These are phyloP conservation scores for Fusarium chuoi DNA, from an alignment of 2,329 filamentous ascomycete genomes.

Conservation along the genomic window DNA sequence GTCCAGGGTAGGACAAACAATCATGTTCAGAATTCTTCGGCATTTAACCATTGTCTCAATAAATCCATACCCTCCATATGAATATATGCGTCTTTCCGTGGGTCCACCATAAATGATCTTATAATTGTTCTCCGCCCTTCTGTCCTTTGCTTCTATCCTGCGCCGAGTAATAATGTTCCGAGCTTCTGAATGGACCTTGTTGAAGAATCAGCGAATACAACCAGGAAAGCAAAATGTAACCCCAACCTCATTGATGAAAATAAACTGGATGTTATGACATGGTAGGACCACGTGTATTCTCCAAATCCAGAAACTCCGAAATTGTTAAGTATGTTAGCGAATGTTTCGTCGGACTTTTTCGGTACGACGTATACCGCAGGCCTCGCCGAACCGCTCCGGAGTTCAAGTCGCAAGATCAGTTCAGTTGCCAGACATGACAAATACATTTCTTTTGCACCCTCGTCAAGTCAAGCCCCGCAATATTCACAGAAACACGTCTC, in stretches of 20 bases:
- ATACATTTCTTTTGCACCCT: neutral
- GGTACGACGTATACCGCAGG: neutral
- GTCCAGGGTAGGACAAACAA: neutral
- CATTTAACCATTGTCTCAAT: neutral
- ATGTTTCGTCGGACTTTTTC: neutral
- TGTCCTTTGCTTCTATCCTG: too few species aligned
- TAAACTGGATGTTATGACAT: too few species aligned
- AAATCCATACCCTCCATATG: too few species aligned
- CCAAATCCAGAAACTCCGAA: neutral
- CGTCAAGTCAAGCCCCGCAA: neutral
- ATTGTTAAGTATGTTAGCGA: neutral
- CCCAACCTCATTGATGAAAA: too few species aligned
- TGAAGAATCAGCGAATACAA: too few species aligned
- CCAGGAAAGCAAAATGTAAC: too few species aligned
- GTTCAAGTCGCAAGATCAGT: neutral
- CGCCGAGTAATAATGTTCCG: too few species aligned
- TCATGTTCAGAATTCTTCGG: neutral
- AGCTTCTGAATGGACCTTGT: too few species aligned
- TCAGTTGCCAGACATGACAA: neutral
- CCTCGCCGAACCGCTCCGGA: neutral
- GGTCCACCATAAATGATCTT: too few species aligned
- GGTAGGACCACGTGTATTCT: too few species aligned
- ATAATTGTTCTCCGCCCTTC: too few species aligned
- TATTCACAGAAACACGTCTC: accelerated
- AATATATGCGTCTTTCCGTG: too few species aligned